Evolutionary conservation across 768 basidiomycete species (phyloP).

Genomic region (Thelephora ganbajun): DNA sequence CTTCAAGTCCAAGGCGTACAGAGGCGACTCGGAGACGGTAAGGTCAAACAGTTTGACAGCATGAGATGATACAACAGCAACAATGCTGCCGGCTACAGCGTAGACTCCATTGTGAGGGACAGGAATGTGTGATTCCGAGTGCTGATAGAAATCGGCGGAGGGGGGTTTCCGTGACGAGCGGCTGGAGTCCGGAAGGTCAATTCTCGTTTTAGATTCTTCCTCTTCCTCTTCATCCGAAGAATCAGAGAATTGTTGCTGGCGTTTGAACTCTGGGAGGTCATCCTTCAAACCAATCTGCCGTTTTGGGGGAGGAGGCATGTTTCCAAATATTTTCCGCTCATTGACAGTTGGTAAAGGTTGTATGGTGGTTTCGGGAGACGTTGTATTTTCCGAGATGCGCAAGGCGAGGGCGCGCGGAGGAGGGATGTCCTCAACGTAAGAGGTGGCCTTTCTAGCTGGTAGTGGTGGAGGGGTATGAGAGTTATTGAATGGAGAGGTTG

Average conservation of each 20-base stretch:
- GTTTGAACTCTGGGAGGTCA: conserved; percentile 51
- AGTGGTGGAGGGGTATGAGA: conserved; percentile 22
- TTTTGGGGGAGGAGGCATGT: conserved; percentile 56
- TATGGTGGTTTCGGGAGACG: conserved; percentile 1
- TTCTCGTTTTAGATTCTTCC: conserved; percentile 28
- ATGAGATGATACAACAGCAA: conserved; percentile 44
- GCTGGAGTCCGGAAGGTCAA: conserved; percentile 57
- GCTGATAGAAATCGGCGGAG: conserved; percentile 16
- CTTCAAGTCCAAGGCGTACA: conserved; percentile 43
- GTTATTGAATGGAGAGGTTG: background rate
- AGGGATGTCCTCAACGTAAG: conserved; percentile 5
- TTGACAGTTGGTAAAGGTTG: conserved; percentile 1
- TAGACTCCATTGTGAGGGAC: conserved; percentile 41
- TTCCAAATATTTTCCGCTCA: conserved; percentile 15
- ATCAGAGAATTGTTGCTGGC: conserved; percentile 24
- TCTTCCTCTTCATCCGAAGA: conserved; percentile 45
- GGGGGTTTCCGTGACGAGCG: conserved; percentile 47
- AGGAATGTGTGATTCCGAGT: conserved; percentile 36
- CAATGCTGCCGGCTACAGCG: conserved; percentile 39
- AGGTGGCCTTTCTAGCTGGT: conserved; percentile 13
- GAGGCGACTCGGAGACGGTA: conserved; percentile 28
- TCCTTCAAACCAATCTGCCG: conserved; percentile 58
- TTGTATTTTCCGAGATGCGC: conserved; percentile 3
- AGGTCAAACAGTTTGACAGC: conserved; percentile 55
- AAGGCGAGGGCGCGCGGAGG: conserved; percentile 4